A percentile compares a stretch with the other conserved stretches of the same genome.
These are phyloP conservation scores for Dothidotthia symphoricarpi DNA, from an alignment of 2,329 filamentous ascomycete species.

Conservation along the genomic window DNA sequence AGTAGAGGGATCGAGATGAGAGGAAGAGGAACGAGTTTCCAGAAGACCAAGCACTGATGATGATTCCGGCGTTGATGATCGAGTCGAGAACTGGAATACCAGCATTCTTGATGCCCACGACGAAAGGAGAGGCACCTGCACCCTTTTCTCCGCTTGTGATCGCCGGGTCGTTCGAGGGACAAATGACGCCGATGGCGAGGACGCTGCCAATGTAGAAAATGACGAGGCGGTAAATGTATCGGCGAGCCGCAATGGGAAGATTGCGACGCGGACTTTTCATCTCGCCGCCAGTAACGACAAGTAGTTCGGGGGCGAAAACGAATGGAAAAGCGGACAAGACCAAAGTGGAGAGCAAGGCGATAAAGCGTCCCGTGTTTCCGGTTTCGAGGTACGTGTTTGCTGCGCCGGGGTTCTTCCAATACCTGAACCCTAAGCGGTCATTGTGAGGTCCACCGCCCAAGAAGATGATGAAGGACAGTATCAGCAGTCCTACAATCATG, in stretches of 20 bases:
- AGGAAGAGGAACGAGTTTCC: conserved; percentile 66
- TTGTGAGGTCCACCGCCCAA: conserved; percentile 37
- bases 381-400: conserved; percentile 49
- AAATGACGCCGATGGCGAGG: conserved; percentile 60
- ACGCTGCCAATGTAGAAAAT: conserved; percentile 56
- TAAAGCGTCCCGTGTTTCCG: conserved; percentile 59
- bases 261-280: conserved; percentile 38
- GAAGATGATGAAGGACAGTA: conserved; percentile 39
- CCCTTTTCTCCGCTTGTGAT: conserved; percentile 42
- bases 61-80: conserved; percentile 72
- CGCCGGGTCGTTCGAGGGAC: conserved; percentile 53
- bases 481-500: conserved; percentile 39
- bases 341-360: conserved; percentile 58
- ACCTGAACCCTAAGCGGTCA: conserved; percentile 57
- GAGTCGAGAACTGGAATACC: conserved; percentile 67
- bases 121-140: conserved; percentile 44
- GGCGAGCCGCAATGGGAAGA: conserved; percentile 55
- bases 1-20: conserved; percentile 53
- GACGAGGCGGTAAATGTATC: conserved; percentile 55
- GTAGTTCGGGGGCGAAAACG: conserved; percentile 42
- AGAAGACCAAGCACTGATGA: conserved; percentile 70
- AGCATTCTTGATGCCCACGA: conserved; percentile 68
- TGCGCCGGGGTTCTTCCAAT: conserved; percentile 67
- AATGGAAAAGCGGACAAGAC: conserved; percentile 51
- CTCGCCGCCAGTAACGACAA: conserved; percentile 36